phyloP scores from a whole-genome alignment of 148 eudicot species.

The Chenopodium berlandieri region DNA sequence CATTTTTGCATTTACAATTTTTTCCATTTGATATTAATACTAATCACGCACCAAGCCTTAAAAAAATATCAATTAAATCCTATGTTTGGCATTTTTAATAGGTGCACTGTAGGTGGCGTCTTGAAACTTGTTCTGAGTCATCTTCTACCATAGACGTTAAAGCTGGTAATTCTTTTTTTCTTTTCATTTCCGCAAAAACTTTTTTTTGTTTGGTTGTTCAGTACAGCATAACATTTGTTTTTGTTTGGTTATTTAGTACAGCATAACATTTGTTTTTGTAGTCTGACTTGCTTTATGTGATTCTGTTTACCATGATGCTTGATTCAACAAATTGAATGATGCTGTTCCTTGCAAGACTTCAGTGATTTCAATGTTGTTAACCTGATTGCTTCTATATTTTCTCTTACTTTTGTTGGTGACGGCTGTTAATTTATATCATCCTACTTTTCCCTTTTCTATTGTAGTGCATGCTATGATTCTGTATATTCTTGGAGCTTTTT shows the following conservation, averaged over 20 bases:
- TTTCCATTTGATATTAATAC: background rate
- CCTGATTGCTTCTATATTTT: background rate
- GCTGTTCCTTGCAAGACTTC: background rate
- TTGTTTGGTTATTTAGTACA: background rate
- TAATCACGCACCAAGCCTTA: background rate
- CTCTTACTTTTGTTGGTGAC: background rate
- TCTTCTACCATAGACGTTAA: constrained; percentile 54
- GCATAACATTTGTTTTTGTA: no score
- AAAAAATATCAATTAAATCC: background rate
- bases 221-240: no score
- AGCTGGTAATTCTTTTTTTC: constrained; percentile 52
- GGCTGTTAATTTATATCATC: no score
- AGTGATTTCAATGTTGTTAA: background rate
- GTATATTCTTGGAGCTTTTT: background rate
- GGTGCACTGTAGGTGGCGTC: constrained; percentile 73
- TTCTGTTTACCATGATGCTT: background rate
- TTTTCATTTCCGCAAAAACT: background rate
- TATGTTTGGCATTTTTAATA: constrained; percentile 25
- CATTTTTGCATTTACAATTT: background rate
- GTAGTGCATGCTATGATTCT: background rate
- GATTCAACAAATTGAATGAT: background rate
- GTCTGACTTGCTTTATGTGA: no score
- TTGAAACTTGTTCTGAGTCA: constrained; percentile 54
- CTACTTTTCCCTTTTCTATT: no score
- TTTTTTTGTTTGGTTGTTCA: background rate